Base-by-base conservation (phyloP, 192 early-diverging fungal genomes). In the Funneliformis mosseae region DNA sequence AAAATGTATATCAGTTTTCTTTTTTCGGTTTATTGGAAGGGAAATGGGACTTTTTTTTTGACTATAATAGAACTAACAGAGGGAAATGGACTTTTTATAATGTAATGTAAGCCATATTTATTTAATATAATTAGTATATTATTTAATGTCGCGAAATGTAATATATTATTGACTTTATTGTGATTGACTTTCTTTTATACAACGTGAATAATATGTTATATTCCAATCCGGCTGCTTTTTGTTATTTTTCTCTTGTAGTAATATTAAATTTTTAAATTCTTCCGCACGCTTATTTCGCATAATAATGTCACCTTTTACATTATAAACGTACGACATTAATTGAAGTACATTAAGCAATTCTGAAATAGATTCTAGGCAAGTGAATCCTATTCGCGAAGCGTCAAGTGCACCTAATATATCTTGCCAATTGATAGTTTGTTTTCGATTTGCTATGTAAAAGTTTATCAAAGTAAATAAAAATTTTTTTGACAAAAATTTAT, bases 301-400 rank as follows among this genome's bases (percentile, higher is more conserved):
- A 71, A 27, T 18, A 16, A 67, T 10, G 21, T 48, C 60, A 4
- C 43, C 78, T 8, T 21, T 43, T 11, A 59, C 16, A 50, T 79
- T 79, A 21, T 79, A 79, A 14, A 79, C 33, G 6, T 79, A 79
- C 11, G 68, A 27, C 23, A 43, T 69, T 39, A 79, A 55, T 62
- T 79, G 78, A 21, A 79, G 21, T 10, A 79, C 64, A n/a, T 71
- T 16, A 25, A 79, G 67, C 28, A 71, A n/a, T 71, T 79, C 68
- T 27, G 78, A 60, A 25, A 71, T 70, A 0, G 78, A 79, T 71
- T 61, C 48, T 55, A 79, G 43, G 5, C 42, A 23, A n/a, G 16
- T 21, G 23, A 79, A 79, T 6, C 78, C 78, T 79, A 27, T 27
- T 50, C 12, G 23, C 4, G 77, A 63, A 38, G 21, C 41, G 5